Evolutionary conservation across 345 rosid genomes (phyloP), one percentile per base, ranked within the genome.

Genomic region (Pistacia integerrima): DNA sequence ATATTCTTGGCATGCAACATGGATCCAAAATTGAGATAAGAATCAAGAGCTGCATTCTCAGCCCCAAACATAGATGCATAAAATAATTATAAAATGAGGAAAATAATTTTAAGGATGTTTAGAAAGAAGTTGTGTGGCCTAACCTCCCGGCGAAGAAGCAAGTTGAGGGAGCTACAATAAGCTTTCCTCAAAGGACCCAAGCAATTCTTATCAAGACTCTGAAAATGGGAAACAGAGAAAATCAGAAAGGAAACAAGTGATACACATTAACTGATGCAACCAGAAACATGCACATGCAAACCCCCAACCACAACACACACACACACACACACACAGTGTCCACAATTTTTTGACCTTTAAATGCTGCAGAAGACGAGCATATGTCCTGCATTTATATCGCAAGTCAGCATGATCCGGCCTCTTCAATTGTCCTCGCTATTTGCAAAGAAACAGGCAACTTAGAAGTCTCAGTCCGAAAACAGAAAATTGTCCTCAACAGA

Each of bases 361-460:
- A 87, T 94, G 98, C 83, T 94, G 98, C 76, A 96, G 85, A 76
- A 96, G 94, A 65, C 99, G 99, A 82, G 99, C 98, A 88, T 96
- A 96, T 78, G 97, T 94, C 86, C 99, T 87, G 87, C 99, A 96
- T 85, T 94, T 96, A 85, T 96, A 96, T 79, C 99, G 87, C 85
- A 96, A 88, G 76, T 96, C 99, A 70, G 98, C 98, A 87, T 96
- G 99, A 87, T 94, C 99, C 76, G 98, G 99, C 83, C 98, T 91
- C 89, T 96, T 96, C 82, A 96, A 85, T 84, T 96, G 98, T 44
- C 98, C 99, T 77, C 95, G 85, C 98, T 96, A 91, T 88, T 83
- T 79, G 73, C 66, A 84, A 67, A 73, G 59, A 75, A 60, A 72
- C 10, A 44, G 59, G 62, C 20, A 72, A 55, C 65, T 75, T 78